phyloP scores from a whole-genome alignment of 345 rosid species.

The Noccaea bulbosa region DNA sequence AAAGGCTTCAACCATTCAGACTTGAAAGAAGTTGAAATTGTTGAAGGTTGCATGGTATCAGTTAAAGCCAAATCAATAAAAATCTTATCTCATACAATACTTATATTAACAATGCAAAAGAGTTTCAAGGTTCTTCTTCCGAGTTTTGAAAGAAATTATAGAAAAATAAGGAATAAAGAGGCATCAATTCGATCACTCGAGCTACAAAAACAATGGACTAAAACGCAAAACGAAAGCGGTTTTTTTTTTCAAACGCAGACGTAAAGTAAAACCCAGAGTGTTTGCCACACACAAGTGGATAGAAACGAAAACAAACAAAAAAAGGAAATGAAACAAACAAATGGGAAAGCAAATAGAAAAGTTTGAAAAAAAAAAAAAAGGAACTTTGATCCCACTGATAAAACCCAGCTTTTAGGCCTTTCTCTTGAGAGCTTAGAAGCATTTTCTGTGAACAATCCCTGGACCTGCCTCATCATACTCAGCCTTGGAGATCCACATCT shows the following conservation, averaged over 20 bases:
- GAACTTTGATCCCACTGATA: conserved; percentile 43
- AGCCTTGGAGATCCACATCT: conserved; percentile 52
- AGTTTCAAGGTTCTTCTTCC: conserved; percentile 32
- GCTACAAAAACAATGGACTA: conserved; percentile 47
- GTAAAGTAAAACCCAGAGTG: conserved; percentile 42
- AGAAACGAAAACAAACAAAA: conserved; percentile 31
- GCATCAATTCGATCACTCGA: conserved; percentile 46
- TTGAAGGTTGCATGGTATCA: background rate
- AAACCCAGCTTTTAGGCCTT: conserved; percentile 31
- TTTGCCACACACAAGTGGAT: conserved; percentile 41
- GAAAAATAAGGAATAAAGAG: conserved; percentile 38
- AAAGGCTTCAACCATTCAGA: too few relatives aligned
- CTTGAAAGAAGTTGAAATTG: background rate
- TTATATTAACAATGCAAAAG: conserved; percentile 44
- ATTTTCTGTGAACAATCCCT: conserved; percentile 49
- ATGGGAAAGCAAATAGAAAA: conserved; percentile 39
- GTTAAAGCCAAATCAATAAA: background rate
- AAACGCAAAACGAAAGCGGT: conserved; percentile 38
- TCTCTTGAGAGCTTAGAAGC: conserved; percentile 43
- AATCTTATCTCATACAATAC: conserved; percentile 35
- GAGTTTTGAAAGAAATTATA: conserved; percentile 29
- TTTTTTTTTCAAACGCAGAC: conserved; percentile 38
- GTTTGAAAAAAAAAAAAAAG: conserved; percentile 3
- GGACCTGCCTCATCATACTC: conserved; percentile 50
- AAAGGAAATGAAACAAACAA: conserved; percentile 44